Evolutionary conservation across 2,329 filamentous ascomycete species (phyloP), one percentile per base, ranked within the genome.

Genomic region (Phialophora expanda): DNA sequence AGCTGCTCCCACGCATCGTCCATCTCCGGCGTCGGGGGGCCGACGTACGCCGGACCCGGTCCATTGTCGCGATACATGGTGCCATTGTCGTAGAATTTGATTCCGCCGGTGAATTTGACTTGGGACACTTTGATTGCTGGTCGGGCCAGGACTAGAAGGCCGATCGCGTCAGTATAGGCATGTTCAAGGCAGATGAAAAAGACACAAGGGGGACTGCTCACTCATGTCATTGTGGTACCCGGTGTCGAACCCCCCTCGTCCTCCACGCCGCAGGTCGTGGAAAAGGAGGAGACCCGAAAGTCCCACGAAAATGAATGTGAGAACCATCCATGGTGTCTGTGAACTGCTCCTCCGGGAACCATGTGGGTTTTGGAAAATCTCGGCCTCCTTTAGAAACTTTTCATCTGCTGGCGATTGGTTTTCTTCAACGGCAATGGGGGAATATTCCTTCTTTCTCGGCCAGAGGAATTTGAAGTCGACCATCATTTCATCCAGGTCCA

Each of bases 401-500:
- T 32, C 28, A 20, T 56, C 28, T 5, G 32, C 28, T 14, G 54
- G 54, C 28, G 54, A 56, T 2, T 32, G 54, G 14, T 38, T 32
- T 30, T 38, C 54, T 41, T 56, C 28, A 4, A 9, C 54, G 30
- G 7, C 54, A 20, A 56, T 8, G 14, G 54, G 30, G 14, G 20
- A 38, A 20, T 56, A 56, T 14, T 56, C 32, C 54, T 41, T 56
- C 32, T 7, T 56, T 7, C 32, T 38, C 14, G 32, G 32, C 32
- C 54, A 38, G 20, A 56, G 24, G 30, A 56, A 56, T 38, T 56
- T 56, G 30, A 56, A 56, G 30, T 56, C 54, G 20, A 56, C n/a
- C 54, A 56, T 56, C 54, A 56, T 56, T 56, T 56, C 54, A 32
- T 56, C 54, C 32, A 56, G 11, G 54, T 56, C 54, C 14, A 56